Conservation (phyloP, 768 basidiomycete genomes). For the Pholiota molesta region DNA sequence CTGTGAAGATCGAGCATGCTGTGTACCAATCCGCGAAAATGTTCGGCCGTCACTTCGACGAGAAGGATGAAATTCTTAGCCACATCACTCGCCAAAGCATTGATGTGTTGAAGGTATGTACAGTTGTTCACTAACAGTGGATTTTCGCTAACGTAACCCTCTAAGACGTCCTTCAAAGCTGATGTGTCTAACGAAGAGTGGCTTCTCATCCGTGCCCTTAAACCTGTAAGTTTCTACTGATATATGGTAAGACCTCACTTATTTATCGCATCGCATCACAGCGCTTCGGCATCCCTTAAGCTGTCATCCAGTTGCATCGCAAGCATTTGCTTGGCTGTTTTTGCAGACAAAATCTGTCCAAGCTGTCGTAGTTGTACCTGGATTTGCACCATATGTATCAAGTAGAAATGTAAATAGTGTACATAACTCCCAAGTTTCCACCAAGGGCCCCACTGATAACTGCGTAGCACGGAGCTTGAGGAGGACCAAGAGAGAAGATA, state of each 20-base stretch:
- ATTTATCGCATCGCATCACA: conserved; percentile 15
- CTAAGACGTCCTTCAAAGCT: conserved; percentile 80
- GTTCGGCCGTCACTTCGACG: conserved; percentile 95
- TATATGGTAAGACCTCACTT: neutral
- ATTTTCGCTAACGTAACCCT: conserved; percentile 7
- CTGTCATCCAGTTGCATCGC: neutral
- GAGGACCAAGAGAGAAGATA: neutral
- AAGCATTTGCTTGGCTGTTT: neutral
- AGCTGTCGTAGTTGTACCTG: neutral
- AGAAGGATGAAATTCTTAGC: conserved; percentile 92
- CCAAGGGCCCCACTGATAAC: neutral
- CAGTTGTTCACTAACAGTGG: neutral
- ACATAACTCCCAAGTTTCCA: neutral
- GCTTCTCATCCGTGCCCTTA: conserved; percentile 87
- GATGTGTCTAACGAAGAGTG: conserved; percentile 93
- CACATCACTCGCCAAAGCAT: conserved; percentile 92
- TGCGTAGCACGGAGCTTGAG: neutral
- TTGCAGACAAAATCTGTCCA: neutral
- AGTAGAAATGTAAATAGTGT: conserved; percentile 5
- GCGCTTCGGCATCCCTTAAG: conserved; percentile 37
- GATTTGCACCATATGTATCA: conserved; percentile 9
- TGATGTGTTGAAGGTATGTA: conserved; percentile 88
- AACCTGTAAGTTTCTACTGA: conserved; percentile 57
- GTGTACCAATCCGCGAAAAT: conserved; percentile 94
- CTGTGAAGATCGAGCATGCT: conserved; percentile 98